Evolutionary conservation across 805 yeast species (phyloP).

Genomic region (Candida tibetensis): DNA sequence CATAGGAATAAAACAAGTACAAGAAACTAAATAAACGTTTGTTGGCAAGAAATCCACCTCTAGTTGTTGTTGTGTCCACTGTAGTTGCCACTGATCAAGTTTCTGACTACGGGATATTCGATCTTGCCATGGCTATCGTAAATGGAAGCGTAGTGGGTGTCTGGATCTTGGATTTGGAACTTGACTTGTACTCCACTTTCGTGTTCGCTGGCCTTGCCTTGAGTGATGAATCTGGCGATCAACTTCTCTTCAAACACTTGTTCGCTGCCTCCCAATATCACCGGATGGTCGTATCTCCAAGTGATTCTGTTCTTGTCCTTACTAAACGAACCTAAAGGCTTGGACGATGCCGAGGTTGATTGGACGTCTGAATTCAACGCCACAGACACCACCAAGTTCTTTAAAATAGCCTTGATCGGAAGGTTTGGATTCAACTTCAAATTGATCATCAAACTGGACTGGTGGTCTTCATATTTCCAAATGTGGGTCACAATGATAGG

Average conservation of each 20-base stretch:
- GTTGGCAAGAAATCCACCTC: neutral
- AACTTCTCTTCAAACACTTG: constrained; percentile 54
- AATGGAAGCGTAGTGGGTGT: constrained; percentile 41
- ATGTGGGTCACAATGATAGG: constrained; percentile 77
- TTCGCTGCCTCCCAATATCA: constrained; percentile 34
- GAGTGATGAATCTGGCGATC: constrained; percentile 83
- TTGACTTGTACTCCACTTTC: constrained; percentile 71
- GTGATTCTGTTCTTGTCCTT: constrained; percentile 82
- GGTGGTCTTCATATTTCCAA: constrained; percentile 86
- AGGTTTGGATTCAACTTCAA: constrained; percentile 53
- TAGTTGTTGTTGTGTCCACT: constrained; percentile 30
- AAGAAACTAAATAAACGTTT: too few relatives aligned
- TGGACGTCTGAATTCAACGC: constrained; percentile 58
- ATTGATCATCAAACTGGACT: constrained; percentile 80
- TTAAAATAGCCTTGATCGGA: constrained; percentile 40
- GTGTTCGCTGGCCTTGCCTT: constrained; percentile 66
- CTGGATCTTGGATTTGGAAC: constrained; percentile 50
- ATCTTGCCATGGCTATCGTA: constrained; percentile 23
- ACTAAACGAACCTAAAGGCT: constrained; percentile 90
- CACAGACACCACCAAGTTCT: constrained; percentile 62
- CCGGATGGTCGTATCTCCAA: constrained; percentile 61
- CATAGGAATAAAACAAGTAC: neutral
- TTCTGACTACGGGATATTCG: constrained; percentile 44
- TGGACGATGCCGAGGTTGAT: constrained; percentile 73
- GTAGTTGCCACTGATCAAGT: constrained; percentile 50